A percentile compares a stretch with the other conserved stretches of the same genome.
Conservation (phyloP, 257 asterid species). For the Voacanga thouarsii region DNA sequence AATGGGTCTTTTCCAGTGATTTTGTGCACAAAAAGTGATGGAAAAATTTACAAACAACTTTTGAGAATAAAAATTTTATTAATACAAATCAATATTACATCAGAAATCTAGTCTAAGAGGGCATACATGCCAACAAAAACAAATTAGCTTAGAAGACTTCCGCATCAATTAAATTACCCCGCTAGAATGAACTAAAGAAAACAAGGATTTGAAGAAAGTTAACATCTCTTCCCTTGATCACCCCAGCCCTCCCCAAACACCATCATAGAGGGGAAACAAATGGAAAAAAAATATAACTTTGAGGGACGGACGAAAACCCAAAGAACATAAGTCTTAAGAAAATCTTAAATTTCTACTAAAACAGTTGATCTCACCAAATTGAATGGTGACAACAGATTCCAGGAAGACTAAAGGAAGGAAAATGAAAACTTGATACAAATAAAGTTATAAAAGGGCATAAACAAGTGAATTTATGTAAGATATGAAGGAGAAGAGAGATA, state of each 20-base stretch:
- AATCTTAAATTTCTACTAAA: background rate
- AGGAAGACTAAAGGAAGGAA: background rate
- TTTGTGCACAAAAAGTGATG: too few species aligned
- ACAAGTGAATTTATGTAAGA: conserved; percentile 15
- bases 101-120: too few species aligned
- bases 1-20: too few species aligned
- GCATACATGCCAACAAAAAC: too few species aligned
- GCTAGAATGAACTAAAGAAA: background rate
- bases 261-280: background rate
- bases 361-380: background rate
- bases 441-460: background rate
- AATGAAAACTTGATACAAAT: background rate
- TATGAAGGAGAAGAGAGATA: conserved; percentile 18
- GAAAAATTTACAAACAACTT: too few species aligned
- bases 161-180: background rate
- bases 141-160: background rate
- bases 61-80: too few species aligned
- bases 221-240: background rate
- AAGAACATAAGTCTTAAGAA: background rate
- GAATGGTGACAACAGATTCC: background rate
- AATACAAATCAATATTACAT: too few species aligned
- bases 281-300: background rate
- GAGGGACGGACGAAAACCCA: background rate
- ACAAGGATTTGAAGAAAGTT: background rate
- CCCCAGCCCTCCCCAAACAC: background rate